These are phyloP conservation scores for Nicotiana paniculata DNA, from an alignment of 257 asterid genomes.

Conservation along the genomic window DNA sequence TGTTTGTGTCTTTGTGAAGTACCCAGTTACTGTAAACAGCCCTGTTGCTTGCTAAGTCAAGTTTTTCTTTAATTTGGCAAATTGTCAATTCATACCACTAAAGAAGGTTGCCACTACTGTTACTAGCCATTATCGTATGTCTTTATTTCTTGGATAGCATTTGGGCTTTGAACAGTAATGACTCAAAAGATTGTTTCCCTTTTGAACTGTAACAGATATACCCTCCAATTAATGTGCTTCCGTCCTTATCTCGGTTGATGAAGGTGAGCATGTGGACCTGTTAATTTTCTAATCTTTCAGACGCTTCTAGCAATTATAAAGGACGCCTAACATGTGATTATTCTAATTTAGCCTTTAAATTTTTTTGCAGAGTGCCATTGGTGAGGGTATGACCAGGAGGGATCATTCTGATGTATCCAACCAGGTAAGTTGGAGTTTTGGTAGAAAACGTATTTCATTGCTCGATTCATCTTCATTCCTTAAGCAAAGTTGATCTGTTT, in stretches of 20 bases:
- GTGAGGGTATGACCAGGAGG: constrained; percentile 98
- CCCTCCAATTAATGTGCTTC: constrained; percentile 97
- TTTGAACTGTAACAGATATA: constrained; percentile 17
- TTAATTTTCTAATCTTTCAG: background rate
- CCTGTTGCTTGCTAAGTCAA: background rate
- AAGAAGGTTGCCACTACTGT: background rate
- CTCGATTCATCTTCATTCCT: background rate
- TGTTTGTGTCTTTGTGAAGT: background rate
- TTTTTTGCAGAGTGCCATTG: constrained; percentile 85
- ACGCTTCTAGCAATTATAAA: background rate
- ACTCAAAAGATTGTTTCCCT: background rate
- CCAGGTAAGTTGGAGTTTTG: constrained; percentile 45
- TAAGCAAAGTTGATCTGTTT: background rate
- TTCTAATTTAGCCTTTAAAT: background rate
- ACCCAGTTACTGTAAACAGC: background rate
- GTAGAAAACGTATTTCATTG: background rate
- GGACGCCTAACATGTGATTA: background rate
- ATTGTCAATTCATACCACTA: background rate
- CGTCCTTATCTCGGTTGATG: constrained; percentile 94
- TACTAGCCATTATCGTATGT: background rate
- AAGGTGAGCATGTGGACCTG: constrained; percentile 46
- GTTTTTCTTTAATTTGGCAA: background rate
- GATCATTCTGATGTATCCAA: constrained; percentile 97
- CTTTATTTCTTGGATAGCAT: background rate
- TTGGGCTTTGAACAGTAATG: background rate